Conservation (phyloP, 163 green algal species). For the Trebouxia gelatinosa region DNA sequence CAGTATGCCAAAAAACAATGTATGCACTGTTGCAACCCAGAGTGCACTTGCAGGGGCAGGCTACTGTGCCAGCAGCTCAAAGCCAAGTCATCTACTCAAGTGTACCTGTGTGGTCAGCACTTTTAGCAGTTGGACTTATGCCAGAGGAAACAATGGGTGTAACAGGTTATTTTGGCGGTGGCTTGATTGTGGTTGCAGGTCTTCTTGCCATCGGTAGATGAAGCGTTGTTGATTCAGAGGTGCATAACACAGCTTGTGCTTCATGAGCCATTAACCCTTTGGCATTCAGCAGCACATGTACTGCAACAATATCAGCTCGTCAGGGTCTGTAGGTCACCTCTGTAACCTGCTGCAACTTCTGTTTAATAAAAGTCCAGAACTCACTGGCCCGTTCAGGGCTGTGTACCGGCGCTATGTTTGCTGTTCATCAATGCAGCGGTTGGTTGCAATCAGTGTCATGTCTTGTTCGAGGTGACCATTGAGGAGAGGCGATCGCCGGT, state of each 20-base stretch:
- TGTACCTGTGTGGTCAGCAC: slow-evolving; percentile 56
- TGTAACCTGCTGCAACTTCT: too few species aligned
- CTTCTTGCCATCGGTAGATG: slow-evolving; percentile 8
- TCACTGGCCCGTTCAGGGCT: too few species aligned
- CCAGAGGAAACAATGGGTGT: slow-evolving; percentile 46
- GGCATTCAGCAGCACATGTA: neutral
- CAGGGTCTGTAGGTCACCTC: too few species aligned
- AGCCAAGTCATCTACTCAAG: slow-evolving; percentile 60
- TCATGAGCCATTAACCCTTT: neutral
- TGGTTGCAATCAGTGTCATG: too few species aligned
- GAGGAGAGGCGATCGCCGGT: too few species aligned
- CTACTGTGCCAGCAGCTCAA: slow-evolving; percentile 45
- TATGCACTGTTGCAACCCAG: too few species aligned
- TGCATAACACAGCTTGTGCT: neutral
- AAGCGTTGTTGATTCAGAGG: neutral
- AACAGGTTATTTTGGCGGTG: slow-evolving; percentile 48
- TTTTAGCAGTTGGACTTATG: slow-evolving; percentile 52
- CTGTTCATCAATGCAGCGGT: too few species aligned
- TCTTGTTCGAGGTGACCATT: too few species aligned
- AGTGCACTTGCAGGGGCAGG: slow-evolving; percentile 45
- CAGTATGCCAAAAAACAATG: too few species aligned
- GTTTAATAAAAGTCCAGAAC: too few species aligned
- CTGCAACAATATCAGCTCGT: neutral
- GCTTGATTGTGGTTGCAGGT: slow-evolving; percentile 26
- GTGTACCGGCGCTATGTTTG: too few species aligned